These are phyloP conservation scores for Boletus edulis DNA, from an alignment of 768 basidiomycete genomes.

Conservation along the genomic window DNA sequence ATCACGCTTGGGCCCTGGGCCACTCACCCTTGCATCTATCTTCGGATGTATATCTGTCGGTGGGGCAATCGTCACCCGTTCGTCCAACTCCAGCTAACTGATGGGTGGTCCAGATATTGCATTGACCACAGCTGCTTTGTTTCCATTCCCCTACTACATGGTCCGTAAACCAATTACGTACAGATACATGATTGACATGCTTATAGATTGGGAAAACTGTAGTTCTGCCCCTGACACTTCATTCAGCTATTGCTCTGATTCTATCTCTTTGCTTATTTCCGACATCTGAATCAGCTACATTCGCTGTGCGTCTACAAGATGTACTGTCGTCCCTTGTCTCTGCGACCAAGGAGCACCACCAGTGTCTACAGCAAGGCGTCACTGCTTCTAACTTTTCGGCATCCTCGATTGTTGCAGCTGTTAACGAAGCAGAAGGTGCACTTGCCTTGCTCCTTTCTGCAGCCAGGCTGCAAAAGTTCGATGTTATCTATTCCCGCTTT, in stretches of 20 bases:
- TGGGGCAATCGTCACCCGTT: conserved; percentile 21
- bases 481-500: conserved; percentile 60
- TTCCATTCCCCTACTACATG: conserved; percentile 63
- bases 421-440: conserved; percentile 43
- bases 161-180: conserved; percentile 25
- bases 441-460: conserved; percentile 51
- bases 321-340: conserved; percentile 48
- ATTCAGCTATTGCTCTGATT: conserved; percentile 54
- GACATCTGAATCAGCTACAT: conserved; percentile 56
- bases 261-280: conserved; percentile 60
- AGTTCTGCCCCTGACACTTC: conserved; percentile 56
- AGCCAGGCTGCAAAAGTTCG: conserved; percentile 51
- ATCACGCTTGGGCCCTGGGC: conserved; percentile 60
- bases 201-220: conserved; percentile 50
- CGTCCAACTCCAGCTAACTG: neutral
- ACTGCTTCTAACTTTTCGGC: conserved; percentile 35
- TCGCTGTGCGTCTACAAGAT: conserved; percentile 45
- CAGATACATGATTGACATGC: neutral
- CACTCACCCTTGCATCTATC: conserved; percentile 53
- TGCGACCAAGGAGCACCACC: conserved; percentile 45
- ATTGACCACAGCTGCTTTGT: conserved; percentile 56
- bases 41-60: conserved; percentile 61
- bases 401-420: conserved; percentile 31
- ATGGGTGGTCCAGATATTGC: conserved; percentile 46
- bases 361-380: conserved; percentile 40